phyloP scores from a whole-genome alignment of 2,329 filamentous ascomycete species.

The Allantophomopsis cytisporea region DNA sequence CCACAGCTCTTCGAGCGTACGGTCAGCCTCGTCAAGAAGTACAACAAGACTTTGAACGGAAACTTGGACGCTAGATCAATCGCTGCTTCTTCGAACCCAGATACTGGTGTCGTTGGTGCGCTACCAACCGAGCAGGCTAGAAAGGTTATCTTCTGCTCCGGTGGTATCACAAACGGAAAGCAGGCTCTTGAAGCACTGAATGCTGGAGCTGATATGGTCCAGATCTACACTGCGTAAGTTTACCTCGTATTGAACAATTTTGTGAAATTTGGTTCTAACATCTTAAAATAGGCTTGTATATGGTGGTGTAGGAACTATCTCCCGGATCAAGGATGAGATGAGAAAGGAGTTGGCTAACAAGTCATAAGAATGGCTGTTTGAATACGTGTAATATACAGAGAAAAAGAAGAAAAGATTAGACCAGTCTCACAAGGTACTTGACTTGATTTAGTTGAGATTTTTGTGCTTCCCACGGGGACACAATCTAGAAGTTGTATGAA shows the following conservation, averaged over 20 bases:
- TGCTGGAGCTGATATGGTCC: slow-evolving; percentile 79
- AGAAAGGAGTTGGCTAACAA: slow-evolving; percentile 13
- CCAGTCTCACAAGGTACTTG: too few species aligned
- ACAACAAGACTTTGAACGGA: slow-evolving; percentile 34
- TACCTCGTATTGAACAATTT: slow-evolving; percentile 15
- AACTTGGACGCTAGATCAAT: neutral
- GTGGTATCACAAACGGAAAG: slow-evolving; percentile 79
- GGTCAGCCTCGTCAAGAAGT: slow-evolving; percentile 63
- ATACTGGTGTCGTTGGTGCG: neutral
- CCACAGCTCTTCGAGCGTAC: slow-evolving; percentile 80
- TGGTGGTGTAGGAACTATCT: slow-evolving; percentile 46
- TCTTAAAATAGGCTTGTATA: slow-evolving; percentile 30
- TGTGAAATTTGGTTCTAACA: neutral
- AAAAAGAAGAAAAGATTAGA: too few species aligned
- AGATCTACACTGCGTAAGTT: slow-evolving; percentile 65
- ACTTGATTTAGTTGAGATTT: too few species aligned
- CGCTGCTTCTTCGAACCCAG: neutral
- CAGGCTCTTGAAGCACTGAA: slow-evolving; percentile 74
- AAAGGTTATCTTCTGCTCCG: slow-evolving; percentile 87
- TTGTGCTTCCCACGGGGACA: too few species aligned
- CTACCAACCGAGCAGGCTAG: slow-evolving; percentile 8
- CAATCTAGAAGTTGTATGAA: too few species aligned
- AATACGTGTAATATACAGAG: too few species aligned
- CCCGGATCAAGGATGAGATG: slow-evolving; percentile 49
- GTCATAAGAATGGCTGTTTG: too few species aligned